These are phyloP conservation scores for Funneliformis caledonium DNA, from an alignment of 371 early-diverging fungal species.

Conservation along the genomic window DNA sequence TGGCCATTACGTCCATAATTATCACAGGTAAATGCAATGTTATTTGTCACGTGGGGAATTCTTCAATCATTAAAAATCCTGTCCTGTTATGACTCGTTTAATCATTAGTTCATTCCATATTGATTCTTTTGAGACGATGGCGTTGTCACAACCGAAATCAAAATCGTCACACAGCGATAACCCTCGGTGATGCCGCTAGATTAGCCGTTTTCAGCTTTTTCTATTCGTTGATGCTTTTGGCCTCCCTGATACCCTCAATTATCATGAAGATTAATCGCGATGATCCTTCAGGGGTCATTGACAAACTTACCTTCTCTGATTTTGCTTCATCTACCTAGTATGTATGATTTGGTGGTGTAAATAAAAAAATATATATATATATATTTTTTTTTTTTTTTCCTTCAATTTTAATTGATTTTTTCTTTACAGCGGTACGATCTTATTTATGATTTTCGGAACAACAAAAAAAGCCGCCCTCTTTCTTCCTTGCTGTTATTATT, in stretches of 20 bases:
- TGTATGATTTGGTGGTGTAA: background rate
- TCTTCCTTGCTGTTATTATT: conserved; percentile 25
- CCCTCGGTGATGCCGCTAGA: background rate
- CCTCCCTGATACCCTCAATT: background rate
- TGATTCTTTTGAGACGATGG: background rate
- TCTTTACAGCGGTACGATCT: background rate
- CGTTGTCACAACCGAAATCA: background rate
- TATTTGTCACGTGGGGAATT: background rate
- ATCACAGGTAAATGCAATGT: background rate
- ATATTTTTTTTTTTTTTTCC: too few species aligned
- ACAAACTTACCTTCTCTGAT: background rate
- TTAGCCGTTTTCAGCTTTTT: background rate
- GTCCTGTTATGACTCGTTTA: background rate
- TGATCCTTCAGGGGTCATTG: too few species aligned
- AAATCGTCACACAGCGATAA: conserved; percentile 2
- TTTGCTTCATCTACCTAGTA: background rate
- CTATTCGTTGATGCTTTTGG: background rate
- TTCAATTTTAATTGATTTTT: background rate
- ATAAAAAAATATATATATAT: too few species aligned
- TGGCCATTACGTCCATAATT: background rate
- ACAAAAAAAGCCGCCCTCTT: background rate
- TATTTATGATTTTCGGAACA: conserved; percentile 21
- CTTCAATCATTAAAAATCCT: background rate
- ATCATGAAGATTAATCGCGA: too few species aligned
- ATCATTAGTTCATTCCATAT: background rate